Base-by-base conservation (phyloP, 495 filamentous ascomycete species). In the Astrothelium subdiscretum region DNA sequence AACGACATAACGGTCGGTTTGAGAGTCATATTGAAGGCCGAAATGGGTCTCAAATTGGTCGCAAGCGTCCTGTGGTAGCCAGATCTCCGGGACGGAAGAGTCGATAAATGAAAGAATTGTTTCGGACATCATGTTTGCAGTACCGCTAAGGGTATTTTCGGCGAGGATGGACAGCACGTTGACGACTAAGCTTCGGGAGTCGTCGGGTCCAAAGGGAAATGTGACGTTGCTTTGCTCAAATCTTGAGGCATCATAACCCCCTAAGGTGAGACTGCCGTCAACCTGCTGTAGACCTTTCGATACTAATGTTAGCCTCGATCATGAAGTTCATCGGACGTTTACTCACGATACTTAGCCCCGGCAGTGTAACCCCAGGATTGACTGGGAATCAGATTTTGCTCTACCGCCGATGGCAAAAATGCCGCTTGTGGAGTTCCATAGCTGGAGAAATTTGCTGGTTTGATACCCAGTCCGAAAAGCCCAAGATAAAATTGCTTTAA, bases 391-490 rank as follows among this genome's bases (percentile, higher is more conserved):
- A 59, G 35, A 29, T 57, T 65, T 51, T 68, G 35, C 11, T 62
- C 52, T 32, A 61, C 64, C 31, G 75, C 38, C 0, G 58, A 59
- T 11, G 31, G 40, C 26, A 74, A 15, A 59, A 81, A 81, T 60
- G 81, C 81, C 12, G 79, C 64, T 54, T 75, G 68, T 11, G 76
- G 72, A 65, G 81, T 77, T 4, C 71, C 70, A 18, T 77, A 68
- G 35, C 64, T 66, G 22, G 69, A 75, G 68, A 81, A 81, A 63
- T 83, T 83, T 29, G 74, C 74, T 0, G 77, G 69, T 63, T 76
- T 73, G 35, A 76, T 73, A 59, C 78, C 78, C 48, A 85, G 69
- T n/a, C 83, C 84, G 62, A 86, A 78, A 32, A 79, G 70, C 29
- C 70, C 80, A 64, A 85, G 67, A 68, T 82, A 83, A 60, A 83